Evolutionary conservation across 257 asterid species (phyloP).

Genomic region (Solanum bulbocastanum): DNA sequence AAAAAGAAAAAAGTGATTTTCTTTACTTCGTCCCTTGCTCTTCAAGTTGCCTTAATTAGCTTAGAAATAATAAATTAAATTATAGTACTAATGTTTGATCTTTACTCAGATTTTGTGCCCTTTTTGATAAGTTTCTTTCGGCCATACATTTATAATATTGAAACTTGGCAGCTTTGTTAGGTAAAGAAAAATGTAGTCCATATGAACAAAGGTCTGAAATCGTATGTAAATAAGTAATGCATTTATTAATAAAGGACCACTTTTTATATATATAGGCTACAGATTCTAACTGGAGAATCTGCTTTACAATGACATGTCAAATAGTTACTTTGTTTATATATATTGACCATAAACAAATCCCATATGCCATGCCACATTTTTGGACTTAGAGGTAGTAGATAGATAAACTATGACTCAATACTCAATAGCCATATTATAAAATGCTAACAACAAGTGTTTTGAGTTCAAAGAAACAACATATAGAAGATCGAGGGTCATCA

Average conservation of each 20-base stretch:
- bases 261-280: neutral
- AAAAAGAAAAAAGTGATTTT: neutral
- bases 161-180: constrained; percentile 2
- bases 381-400: neutral
- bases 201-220: neutral
- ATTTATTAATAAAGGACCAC: constrained; percentile 3
- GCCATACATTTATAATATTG: neutral
- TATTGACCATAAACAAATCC: constrained; percentile 8
- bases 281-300: constrained; percentile 23
- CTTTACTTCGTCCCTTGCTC: constrained; percentile 1
- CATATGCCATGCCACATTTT: neutral
- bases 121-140: constrained; percentile 3
- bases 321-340: neutral
- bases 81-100: neutral
- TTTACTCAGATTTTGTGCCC: neutral
- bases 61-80: neutral
- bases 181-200: neutral
- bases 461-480: neutral
- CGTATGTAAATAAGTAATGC: constrained; percentile 9
- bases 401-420: neutral
- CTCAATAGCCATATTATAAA: neutral
- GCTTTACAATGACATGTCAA: constrained; percentile 13
- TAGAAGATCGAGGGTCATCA: neutral
- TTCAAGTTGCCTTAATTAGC: constrained; percentile 9
- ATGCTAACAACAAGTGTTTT: neutral